A percentile compares a stretch with the other conserved stretches of the same genome.
phyloP scores from a whole-genome alignment of 2,329 filamentous ascomycete genomes.

The Colletotrichum incanum region DNA sequence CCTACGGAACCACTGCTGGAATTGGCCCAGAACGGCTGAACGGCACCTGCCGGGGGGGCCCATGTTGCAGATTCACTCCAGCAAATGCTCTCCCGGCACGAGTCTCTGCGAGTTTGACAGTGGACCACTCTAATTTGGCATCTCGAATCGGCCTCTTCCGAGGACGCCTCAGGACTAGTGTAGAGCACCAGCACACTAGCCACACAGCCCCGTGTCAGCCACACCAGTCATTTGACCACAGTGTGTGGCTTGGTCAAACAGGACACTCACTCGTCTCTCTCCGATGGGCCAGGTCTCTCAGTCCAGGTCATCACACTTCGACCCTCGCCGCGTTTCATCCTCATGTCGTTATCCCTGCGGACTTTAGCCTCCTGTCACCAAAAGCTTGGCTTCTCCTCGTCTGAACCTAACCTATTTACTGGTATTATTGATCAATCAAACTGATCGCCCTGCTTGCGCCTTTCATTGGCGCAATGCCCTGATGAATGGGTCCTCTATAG shows the following conservation, averaged over 20 bases:
- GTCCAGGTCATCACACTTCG: not conserved
- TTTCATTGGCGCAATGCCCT: conserved; percentile 7
- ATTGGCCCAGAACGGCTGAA: conserved; percentile 13
- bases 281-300: not conserved
- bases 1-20: not conserved
- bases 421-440: conserved; percentile 10
- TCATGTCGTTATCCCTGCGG: conserved; percentile 12
- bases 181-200: not conserved
- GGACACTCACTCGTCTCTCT: not conserved
- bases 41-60: conserved; percentile 5
- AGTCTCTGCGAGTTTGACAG: conserved; percentile 7
- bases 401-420: conserved; percentile 20
- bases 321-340: conserved; percentile 25
- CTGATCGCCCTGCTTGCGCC: not conserved
- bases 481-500: not conserved
- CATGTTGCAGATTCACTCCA: conserved; percentile 7
- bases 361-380: conserved; percentile 41
- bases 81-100: not conserved
- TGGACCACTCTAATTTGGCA: not conserved
- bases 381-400: conserved; percentile 38
- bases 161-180: not conserved
- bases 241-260: not conserved
- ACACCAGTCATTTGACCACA: not conserved
- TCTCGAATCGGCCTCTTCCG: conserved; percentile 27
- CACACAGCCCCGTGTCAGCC: not conserved